These are phyloP conservation scores for Escovopsis sp. DNA, from an alignment of 2,329 filamentous ascomycete species.

Conservation along the genomic window DNA sequence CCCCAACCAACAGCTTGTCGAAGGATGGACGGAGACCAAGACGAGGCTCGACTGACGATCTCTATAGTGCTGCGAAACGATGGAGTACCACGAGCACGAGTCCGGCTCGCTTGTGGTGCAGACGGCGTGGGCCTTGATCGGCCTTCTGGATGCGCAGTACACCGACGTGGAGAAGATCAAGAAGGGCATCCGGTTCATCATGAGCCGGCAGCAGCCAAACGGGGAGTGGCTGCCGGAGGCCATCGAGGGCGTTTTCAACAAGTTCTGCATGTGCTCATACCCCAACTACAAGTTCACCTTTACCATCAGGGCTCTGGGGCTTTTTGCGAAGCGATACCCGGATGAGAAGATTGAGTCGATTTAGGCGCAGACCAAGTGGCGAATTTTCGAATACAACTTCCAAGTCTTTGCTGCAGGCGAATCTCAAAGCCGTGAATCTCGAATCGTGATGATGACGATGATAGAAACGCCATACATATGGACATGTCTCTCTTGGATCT, in stretches of 20 bases:
- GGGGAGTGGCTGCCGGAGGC: conserved; percentile 93
- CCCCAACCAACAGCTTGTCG: too few species aligned
- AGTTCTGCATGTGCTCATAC: conserved; percentile 98
- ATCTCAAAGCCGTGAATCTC: too few species aligned
- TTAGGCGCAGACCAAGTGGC: too few species aligned
- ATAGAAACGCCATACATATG: too few species aligned
- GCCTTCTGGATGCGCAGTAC: conserved; percentile 68
- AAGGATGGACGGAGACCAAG: too few species aligned
- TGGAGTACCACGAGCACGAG: conserved; percentile 58
- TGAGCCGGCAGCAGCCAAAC: conserved; percentile 71
- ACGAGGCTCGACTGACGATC: neutral
- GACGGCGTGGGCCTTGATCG: conserved; percentile 82
- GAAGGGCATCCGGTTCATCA: conserved; percentile 65
- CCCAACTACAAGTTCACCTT: conserved; percentile 99
- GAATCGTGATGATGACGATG: too few species aligned
- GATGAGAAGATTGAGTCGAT: conserved; percentile 30
- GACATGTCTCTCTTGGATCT: too few species aligned
- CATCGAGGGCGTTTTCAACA: conserved; percentile 98
- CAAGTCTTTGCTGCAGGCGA: too few species aligned
- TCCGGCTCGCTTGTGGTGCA: conserved; percentile 79
- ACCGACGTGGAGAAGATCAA: conserved; percentile 59
- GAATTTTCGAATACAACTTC: too few species aligned
- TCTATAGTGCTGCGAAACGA: conserved; percentile 66
- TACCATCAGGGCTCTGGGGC: conserved; percentile 81
- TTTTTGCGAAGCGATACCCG: conserved; percentile 65